Evolutionary conservation across 306 rosid species (phyloP).

Genomic region (Gastrolobium villosum): DNA sequence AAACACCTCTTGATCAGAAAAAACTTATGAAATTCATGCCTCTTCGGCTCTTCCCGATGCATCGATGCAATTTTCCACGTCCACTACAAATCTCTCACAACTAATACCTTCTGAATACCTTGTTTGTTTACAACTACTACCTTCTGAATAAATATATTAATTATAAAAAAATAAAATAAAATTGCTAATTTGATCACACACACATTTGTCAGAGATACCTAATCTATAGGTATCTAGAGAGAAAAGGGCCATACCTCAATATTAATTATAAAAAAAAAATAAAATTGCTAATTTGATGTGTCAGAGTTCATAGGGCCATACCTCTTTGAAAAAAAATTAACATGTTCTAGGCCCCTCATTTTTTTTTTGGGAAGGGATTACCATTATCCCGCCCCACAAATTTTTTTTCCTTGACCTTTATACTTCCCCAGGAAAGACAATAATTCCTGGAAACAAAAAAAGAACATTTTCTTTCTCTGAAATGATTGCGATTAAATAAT

Average conservation of each 20-base stretch:
- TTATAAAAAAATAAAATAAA: neutral
- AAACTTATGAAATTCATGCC: neutral
- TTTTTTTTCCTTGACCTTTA: slow-evolving; percentile 55
- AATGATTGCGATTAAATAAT: neutral
- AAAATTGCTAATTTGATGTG: slow-evolving; percentile 25
- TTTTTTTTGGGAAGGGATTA: too few relatives aligned
- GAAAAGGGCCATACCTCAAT: too few relatives aligned
- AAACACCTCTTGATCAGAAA: too few relatives aligned
- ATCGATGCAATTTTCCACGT: neutral
- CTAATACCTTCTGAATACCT: too few relatives aligned
- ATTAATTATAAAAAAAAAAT: neutral
- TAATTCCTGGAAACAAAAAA: slow-evolving; percentile 41
- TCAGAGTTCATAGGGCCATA: slow-evolving; percentile 48
- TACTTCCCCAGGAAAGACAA: slow-evolving; percentile 54
- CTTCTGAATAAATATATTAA: slow-evolving; percentile 12
- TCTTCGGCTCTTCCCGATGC: too few relatives aligned
- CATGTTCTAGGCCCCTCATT: too few relatives aligned
- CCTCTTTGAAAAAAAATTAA: too few relatives aligned
- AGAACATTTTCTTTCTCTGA: neutral
- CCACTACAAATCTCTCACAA: neutral
- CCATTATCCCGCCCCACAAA: too few relatives aligned
- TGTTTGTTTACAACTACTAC: slow-evolving; percentile 36
- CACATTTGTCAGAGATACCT: too few relatives aligned
- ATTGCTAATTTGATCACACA: slow-evolving; percentile 11
- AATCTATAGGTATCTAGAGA: too few relatives aligned